Base-by-base conservation (phyloP, 2,329 filamentous ascomycete genomes). In the Magnaporthiopsis incrustans region DNA sequence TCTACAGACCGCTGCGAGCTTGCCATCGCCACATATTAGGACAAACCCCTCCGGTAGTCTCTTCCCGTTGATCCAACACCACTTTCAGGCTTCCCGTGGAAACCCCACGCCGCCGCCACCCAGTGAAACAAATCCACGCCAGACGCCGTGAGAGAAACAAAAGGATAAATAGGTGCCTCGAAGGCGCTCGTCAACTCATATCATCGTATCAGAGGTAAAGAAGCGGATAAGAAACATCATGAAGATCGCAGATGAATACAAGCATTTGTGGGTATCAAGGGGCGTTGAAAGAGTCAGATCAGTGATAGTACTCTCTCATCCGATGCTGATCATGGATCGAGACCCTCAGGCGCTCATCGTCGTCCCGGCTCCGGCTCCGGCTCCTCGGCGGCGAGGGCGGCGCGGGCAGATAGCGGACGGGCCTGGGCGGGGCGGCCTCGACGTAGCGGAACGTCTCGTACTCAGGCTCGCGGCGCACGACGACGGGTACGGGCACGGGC, bases 401-500 rank as follows among this genome's bases (percentile, higher is more conserved):
- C 58, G 72, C 69, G 27, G 70, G 67, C 27, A 67, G 65, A 11
- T 70, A 66, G 12, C 73, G 72, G 1, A 72, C 72, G 53, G 70
- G 73, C 27, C 77, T 73, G 62, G 78, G 74, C 32, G 81, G 77
- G 0, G 78, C 80, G 65, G 61, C 61, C 30, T 84, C 81, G 61
- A 85, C 77, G 68, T 84, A 84, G 8, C 82, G 80, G 69, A 76
- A 85, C 35, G 80, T 81, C 53, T 82, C 81, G 66, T 78, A 79
- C 66, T 77, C 73, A 18, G 71, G 72, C 61, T 73, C 74, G 25
- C 77, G 76, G 0, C 76, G 77, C 12, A 60, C 58, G 25, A 77
- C 79, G 2, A 80, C 75, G 10, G 74, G 77, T 58, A 75, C 70
- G 12, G 74, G 75, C 10, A 78, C 71, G 50, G 78, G 80, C 22